Percentiles rank a stretch among this genome's conserved stretches.
phyloP scores from a whole-genome alignment of 352 stramenopile genomes.

The Ophiocytium majus region DNA sequence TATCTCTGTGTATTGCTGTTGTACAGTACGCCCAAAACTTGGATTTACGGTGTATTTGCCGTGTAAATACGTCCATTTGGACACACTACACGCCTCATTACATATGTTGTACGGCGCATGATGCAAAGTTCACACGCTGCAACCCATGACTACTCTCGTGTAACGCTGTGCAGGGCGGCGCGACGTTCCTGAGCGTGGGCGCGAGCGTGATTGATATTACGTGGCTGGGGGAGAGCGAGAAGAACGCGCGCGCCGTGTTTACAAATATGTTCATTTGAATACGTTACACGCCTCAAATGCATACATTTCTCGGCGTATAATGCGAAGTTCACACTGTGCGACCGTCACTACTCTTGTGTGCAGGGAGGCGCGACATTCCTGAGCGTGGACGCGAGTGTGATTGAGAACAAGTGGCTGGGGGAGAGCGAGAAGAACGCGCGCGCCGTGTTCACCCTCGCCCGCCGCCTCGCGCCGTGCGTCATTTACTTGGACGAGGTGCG shows the following conservation, averaged over 20 bases:
- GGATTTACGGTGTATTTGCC: too few species aligned
- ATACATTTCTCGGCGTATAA: too few species aligned
- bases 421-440: constrained; percentile 81
- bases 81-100: too few species aligned
- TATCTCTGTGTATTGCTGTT: too few species aligned
- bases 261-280: too few species aligned
- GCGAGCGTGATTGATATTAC: constrained; percentile 82
- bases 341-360: neutral
- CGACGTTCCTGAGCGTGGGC: constrained; percentile 78
- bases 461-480: constrained; percentile 75
- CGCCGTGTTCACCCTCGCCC: constrained; percentile 79
- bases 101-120: too few species aligned
- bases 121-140: too few species aligned
- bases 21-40: too few species aligned
- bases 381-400: constrained; percentile 74
- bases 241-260: constrained; percentile 85
- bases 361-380: constrained; percentile 78
- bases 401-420: constrained; percentile 77
- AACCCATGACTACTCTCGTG: too few species aligned
- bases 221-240: constrained; percentile 69
- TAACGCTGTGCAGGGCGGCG: constrained; percentile 67
- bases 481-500: constrained; percentile 76
- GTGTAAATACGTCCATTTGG: too few species aligned
- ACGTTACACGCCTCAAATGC: too few species aligned
- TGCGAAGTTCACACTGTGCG: too few species aligned